These are phyloP conservation scores for Barnettozyma siamensis DNA, from an alignment of 805 yeast species.

Conservation along the genomic window DNA sequence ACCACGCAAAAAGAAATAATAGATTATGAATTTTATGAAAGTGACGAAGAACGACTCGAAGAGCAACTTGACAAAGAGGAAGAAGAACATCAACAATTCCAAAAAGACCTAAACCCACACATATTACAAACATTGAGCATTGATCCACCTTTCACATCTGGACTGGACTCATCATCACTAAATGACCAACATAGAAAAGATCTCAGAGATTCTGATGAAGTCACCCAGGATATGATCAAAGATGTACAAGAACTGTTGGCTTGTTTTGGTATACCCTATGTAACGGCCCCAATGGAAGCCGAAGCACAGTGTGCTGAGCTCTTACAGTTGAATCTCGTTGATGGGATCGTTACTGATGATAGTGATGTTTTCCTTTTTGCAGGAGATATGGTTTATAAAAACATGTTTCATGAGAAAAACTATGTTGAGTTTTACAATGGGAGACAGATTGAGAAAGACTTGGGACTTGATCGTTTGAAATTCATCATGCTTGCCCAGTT, in stretches of 20 bases:
- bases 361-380: constrained; percentile 96
- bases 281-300: constrained; percentile 98
- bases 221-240: constrained; percentile 73
- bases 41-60: constrained; percentile 66
- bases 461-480: constrained; percentile 58
- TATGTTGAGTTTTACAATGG: constrained; percentile 80
- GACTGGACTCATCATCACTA: constrained; percentile 22
- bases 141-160: not conserved
- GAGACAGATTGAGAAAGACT: constrained; percentile 49
- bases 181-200: constrained; percentile 60
- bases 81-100: constrained; percentile 62
- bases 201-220: constrained; percentile 86
- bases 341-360: constrained; percentile 95
- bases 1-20: constrained; percentile 18
- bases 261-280: constrained; percentile 88
- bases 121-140: constrained; percentile 4
- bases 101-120: constrained; percentile 32
- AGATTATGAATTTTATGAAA: constrained; percentile 68
- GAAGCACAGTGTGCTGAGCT: constrained; percentile 97
- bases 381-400: constrained; percentile 75
- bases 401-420: constrained; percentile 90
- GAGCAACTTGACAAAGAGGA: constrained; percentile 66
- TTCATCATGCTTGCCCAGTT: constrained; percentile 78
- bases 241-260: constrained; percentile 88
- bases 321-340: constrained; percentile 63